Evolutionary conservation across 768 basidiomycete species (phyloP).

Genomic region (Scleroderma citrinum): DNA sequence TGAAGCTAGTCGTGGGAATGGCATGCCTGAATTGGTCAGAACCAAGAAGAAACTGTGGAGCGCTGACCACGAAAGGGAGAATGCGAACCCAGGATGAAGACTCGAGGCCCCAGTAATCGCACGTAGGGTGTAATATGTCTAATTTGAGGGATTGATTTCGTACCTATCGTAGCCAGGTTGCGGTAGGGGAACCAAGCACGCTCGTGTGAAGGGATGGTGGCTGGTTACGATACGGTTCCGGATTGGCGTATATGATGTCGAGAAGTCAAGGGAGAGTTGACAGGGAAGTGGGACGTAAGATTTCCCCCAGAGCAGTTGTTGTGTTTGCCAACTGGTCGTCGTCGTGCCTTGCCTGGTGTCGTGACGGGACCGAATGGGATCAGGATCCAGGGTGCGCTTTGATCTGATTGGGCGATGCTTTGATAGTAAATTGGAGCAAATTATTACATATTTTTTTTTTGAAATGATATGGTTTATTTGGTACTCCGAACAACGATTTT

Average conservation of each 20-base stretch:
- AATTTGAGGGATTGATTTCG: background rate
- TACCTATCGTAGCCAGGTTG: background rate
- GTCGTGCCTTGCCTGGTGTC: background rate
- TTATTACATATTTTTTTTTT: background rate
- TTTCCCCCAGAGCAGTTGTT: background rate
- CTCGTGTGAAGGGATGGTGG: too few species aligned
- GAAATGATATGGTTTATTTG: too few species aligned
- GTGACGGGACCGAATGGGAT: conserved; percentile 13
- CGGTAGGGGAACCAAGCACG: background rate
- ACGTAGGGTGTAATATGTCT: background rate
- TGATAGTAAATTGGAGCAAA: background rate
- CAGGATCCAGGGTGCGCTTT: too few species aligned
- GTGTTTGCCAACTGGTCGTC: background rate
- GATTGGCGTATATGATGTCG: background rate
- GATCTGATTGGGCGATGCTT: conserved; percentile 4
- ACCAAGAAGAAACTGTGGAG: background rate
- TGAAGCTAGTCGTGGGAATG: background rate
- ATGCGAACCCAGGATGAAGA: too few species aligned
- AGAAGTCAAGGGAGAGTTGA: background rate
- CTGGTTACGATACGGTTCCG: too few species aligned
- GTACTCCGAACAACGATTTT: background rate
- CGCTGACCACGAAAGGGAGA: background rate
- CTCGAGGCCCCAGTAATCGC: too few species aligned
- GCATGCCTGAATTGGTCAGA: background rate
- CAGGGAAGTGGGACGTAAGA: background rate